Base-by-base conservation (phyloP, 352 stramenopile genomes). In the Nannochloropsis limnetica region DNA sequence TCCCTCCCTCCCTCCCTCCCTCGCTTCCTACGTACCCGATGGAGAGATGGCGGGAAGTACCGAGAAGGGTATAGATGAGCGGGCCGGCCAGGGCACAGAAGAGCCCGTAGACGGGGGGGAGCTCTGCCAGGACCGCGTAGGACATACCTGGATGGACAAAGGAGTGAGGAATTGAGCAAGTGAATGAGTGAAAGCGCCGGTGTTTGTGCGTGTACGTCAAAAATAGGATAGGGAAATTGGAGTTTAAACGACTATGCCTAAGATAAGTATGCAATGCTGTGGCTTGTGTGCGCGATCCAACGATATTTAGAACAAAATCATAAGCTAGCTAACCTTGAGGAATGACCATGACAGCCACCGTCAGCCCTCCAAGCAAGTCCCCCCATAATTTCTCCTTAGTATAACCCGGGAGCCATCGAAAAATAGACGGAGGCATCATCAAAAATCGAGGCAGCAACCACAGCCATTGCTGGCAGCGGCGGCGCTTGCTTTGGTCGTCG, bases 41-140 rank as follows among this genome's bases (percentile, higher is more conserved):
- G 6, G 61, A 74, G 61, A 74, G n/a, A 29, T 74, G 61, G 0
- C 61, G 61, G 61, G 61, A 74, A 15, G 61, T 31, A 29, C 61
- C 61, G 3, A 74, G n/a, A 11, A 74, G 25, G 20, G 11, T 74
- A 29, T 74, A 74, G 20, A 74, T 29, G 3, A 74, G 61, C 9
- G 61, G 61, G 61, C 61, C 61, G n/a, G 61, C n/a, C 6, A 74
- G n/a, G 11, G 61, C 61, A 15, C 61, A 74, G 61, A 74, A 74
- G 6, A 74, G 61, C 8, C 61, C 61, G 61, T 74, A 74, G n/a
- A 74, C 61, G 25, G 61, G 61, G 25, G 61, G 61, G 11, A 74
- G 61, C 61, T 74, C 61, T 25, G 61, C 61, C 9, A 74, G 25
- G 61, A 74, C 61, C 8, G 61, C 61, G 61, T 74, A 74, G 28